Conservation (phyloP, 2,329 filamentous ascomycete genomes). For the Dichotomopilus funicola region DNA sequence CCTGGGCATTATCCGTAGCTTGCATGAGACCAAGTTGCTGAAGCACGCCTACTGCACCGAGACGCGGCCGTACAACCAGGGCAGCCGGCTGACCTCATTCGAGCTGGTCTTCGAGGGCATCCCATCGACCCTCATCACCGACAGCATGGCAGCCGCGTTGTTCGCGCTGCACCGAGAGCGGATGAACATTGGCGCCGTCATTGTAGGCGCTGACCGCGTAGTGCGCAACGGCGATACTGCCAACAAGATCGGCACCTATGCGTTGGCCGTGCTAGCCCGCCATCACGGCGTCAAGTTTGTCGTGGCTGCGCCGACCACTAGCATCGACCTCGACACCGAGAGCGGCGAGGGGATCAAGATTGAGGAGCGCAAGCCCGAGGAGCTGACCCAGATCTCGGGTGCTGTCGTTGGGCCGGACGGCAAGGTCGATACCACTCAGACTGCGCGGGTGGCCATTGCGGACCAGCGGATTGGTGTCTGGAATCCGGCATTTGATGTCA, state of each 20-base stretch:
- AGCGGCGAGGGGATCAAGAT: slow-evolving; percentile 79
- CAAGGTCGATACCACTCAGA: slow-evolving; percentile 53
- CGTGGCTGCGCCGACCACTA: slow-evolving; percentile 89
- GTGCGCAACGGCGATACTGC: slow-evolving; percentile 96
- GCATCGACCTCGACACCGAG: slow-evolving; percentile 77
- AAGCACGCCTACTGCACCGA: slow-evolving; percentile 92
- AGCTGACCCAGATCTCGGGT: slow-evolving; percentile 80
- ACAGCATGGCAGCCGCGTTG: slow-evolving; percentile 91
- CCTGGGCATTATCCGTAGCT: slow-evolving; percentile 82
- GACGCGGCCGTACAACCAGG: slow-evolving; percentile 96
- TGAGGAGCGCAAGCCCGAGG: slow-evolving; percentile 73
- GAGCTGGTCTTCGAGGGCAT: slow-evolving; percentile 93
- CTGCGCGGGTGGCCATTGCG: slow-evolving; percentile 73
- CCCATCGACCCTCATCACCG: slow-evolving; percentile 84
- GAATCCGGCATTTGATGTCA: slow-evolving; percentile 97
- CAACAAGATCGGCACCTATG: slow-evolving; percentile 97
- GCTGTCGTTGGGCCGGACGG: slow-evolving; percentile 61
- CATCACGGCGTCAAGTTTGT: slow-evolving; percentile 90
- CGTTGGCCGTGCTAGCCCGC: slow-evolving; percentile 80
- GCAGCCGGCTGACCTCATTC: slow-evolving; percentile 87
- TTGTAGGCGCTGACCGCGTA: slow-evolving; percentile 92
- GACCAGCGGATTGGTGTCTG: slow-evolving; percentile 75
- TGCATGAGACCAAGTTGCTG: slow-evolving; percentile 60
- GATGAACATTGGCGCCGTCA: slow-evolving; percentile 72
- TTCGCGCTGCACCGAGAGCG: slow-evolving; percentile 57